A percentile compares a stretch with the other conserved stretches of the same genome.
Evolutionary conservation across 768 basidiomycete species (phyloP).

Genomic region (Dioszegia aurantiaca): DNA sequence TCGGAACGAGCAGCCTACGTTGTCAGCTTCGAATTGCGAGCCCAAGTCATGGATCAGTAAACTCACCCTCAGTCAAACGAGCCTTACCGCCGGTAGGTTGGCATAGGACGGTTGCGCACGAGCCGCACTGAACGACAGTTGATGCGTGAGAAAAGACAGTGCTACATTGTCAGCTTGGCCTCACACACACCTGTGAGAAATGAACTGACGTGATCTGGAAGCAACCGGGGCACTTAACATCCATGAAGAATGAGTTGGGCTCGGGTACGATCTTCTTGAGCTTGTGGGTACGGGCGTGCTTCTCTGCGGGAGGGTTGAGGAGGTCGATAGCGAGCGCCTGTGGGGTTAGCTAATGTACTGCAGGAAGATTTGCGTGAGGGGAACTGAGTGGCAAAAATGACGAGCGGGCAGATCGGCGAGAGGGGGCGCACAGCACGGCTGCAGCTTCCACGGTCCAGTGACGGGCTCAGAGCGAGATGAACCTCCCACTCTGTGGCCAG

Average conservation of each 20-base stretch:
- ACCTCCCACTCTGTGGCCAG: too few species aligned
- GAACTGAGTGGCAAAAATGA: too few species aligned
- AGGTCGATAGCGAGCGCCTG: slow-evolving; percentile 90
- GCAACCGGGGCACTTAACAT: slow-evolving; percentile 89
- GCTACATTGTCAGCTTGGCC: slow-evolving; percentile 54
- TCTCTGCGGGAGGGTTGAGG: slow-evolving; percentile 86
- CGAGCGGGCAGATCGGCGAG: too few species aligned
- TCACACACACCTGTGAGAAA: neutral
- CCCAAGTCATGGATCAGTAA: neutral
- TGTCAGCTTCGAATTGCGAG: neutral
- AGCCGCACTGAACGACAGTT: slow-evolving; percentile 89
- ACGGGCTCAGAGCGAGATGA: too few species aligned
- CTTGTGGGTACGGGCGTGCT: slow-evolving; percentile 90
- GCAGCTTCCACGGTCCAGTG: too few species aligned
- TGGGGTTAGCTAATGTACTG: slow-evolving; percentile 11
- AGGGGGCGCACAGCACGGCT: too few species aligned
- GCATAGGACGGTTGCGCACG: slow-evolving; percentile 91
- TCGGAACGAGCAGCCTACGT: slow-evolving; percentile 90
- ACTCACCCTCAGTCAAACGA: slow-evolving; percentile 90
- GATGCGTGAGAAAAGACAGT: slow-evolving; percentile 99
- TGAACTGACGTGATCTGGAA: slow-evolving; percentile 53
- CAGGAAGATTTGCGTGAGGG: too few species aligned
- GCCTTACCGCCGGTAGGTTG: slow-evolving; percentile 98
- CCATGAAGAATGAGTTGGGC: slow-evolving; percentile 99
- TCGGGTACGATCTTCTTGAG: slow-evolving; percentile 98